phyloP scores from a whole-genome alignment of 306 rosid species.

The Glycine tomentella region DNA sequence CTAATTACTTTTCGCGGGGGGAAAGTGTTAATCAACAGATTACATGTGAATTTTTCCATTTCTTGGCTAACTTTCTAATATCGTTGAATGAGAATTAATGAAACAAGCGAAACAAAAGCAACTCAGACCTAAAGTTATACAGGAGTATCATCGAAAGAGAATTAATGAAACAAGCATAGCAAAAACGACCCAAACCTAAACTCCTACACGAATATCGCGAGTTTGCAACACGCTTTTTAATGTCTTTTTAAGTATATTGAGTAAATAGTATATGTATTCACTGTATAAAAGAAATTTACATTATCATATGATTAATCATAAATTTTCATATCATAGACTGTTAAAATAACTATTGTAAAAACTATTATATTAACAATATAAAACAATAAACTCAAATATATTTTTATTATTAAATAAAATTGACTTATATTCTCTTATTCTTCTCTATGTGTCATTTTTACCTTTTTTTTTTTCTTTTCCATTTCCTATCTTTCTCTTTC shows the following conservation, averaged over 20 bases:
- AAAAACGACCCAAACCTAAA: background rate
- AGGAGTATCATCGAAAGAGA: background rate
- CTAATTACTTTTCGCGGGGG: background rate
- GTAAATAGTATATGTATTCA: no score
- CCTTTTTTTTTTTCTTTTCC: background rate
- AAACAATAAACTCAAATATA: no score
- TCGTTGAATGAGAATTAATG: background rate
- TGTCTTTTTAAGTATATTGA: no score
- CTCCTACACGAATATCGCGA: background rate
- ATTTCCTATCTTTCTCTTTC: no score
- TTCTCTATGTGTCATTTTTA: background rate
- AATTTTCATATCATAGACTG: no score
- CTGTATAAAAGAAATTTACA: no score
- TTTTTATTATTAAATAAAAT: no score
- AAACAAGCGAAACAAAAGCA: background rate
- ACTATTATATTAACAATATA: no score
- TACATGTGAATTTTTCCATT: background rate
- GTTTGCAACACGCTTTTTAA: no score
- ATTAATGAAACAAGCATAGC: background rate
- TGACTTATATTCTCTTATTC: no score
- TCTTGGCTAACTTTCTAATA: background rate
- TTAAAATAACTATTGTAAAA: no score
- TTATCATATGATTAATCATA: no score
- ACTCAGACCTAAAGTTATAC: background rate
- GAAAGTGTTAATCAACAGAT: background rate